Percentiles rank a stretch among this genome's conserved stretches.
Conservation (phyloP, 164 flowering plant species). For the Vitis riparia region DNA sequence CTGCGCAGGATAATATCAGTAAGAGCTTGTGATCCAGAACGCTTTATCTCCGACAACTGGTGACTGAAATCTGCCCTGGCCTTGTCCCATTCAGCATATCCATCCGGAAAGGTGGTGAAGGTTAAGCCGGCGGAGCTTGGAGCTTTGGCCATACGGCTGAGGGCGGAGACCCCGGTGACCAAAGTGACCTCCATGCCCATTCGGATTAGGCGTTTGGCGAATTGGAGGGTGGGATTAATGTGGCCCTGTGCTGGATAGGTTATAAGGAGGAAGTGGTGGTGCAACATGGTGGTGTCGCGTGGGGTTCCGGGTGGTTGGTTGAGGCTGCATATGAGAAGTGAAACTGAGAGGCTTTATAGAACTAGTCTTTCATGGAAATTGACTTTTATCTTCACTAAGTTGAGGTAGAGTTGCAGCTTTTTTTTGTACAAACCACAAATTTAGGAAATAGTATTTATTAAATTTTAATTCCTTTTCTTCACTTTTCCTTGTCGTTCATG, state of each 20-base stretch:
- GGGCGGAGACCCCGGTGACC: slow-evolving; percentile 29
- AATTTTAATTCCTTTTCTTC: no score
- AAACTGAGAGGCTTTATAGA: no score
- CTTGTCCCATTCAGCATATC: slow-evolving; percentile 41
- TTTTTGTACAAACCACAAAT: no score
- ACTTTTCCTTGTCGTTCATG: no score
- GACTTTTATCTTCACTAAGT: no score
- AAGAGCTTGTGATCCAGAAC: slow-evolving; percentile 27
- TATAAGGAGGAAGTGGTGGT: slow-evolving; percentile 35
- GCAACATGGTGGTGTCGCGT: background rate
- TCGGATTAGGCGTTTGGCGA: slow-evolving; percentile 40
- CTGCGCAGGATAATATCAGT: slow-evolving; percentile 14
- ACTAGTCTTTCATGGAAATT: no score
- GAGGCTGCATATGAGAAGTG: no score
- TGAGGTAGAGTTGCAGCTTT: no score
- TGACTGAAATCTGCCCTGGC: background rate
- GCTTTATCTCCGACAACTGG: slow-evolving; percentile 23
- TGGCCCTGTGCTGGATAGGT: slow-evolving; percentile 49
- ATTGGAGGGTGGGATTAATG: slow-evolving; percentile 52
- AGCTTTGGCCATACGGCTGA: slow-evolving; percentile 23
- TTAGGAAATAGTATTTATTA: no score
- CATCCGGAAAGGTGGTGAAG: slow-evolving; percentile 48
- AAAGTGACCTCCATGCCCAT: slow-evolving; percentile 45
- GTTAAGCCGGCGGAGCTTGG: slow-evolving; percentile 23
- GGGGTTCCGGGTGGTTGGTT: no score